Evolutionary conservation across 257 asterid genomes (phyloP), one percentile per base, ranked within the genome.

Genomic region (Dorcoceras hygrometricum): DNA sequence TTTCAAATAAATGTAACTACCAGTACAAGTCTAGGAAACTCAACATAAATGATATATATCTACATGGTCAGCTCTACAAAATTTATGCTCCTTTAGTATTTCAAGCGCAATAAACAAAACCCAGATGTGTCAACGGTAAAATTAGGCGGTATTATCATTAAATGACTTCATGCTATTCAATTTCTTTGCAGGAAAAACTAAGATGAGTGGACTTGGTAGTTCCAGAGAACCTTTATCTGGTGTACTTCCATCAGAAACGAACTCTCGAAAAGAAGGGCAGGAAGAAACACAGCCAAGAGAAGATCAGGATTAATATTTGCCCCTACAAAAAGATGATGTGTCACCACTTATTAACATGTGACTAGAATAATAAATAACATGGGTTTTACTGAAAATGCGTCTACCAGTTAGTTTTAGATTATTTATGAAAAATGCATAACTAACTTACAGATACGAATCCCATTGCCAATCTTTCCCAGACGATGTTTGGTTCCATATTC

Each of bases 261-360:
- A 77, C 99, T 88, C 88, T 93, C 97, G 36, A 90, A 93, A 70
- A 93, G 99, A 75, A 93, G 97, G 11, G 99, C 96, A 24, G 99
- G 99, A 75, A 93, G 99, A 83, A 93, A 93, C 67, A 93, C 95
- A 31, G 95, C 96, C 89, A 93, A 77, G 59, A 93, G 90, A 80
- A 93, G 97, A 73, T 93, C 87, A n/a, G 99, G 99, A 81, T 93
- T 83, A 69, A 93, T 93, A 76, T 75, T 69, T 76, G 89, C 85
- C 99, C 99, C 99, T 93, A 69, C 26, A 75, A 31, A 66, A 57
- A 62, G 68, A 73, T 53, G 66, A 22, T 12, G 24, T 51, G 29
- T 48, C 27, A 65, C 69, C 68, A 65, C 64, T 28, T 1, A 60
- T 62, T 46, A 74, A 51, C 27, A 72, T 28, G 70, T 46, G 62